Conservation (phyloP, 1,284 basidiomycete genomes). For the Tilletiaria anomala region DNA sequence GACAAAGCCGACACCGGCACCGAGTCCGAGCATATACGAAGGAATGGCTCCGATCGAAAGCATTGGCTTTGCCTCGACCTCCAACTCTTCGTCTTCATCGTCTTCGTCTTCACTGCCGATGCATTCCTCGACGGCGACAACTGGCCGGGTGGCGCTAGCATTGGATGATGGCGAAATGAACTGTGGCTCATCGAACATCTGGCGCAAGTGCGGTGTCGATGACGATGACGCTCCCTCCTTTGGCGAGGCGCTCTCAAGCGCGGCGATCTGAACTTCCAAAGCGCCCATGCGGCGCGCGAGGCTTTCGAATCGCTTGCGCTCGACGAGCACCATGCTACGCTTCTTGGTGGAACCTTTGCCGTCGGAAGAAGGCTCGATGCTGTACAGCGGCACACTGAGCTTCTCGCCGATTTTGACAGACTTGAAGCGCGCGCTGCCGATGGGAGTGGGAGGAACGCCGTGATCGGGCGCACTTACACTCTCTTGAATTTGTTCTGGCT, state of each 20-base stretch:
- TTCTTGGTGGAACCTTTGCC: constrained; percentile 25
- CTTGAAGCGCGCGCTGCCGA: too few species aligned
- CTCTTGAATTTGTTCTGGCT: neutral
- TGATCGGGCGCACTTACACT: too few species aligned
- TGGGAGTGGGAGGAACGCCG: too few species aligned
- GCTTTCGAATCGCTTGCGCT: constrained; percentile 21
- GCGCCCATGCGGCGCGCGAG: constrained; percentile 21
- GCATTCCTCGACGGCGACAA: too few species aligned
- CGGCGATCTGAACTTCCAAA: constrained; percentile 10
- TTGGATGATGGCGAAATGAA: constrained; percentile 11
- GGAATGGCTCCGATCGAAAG: constrained; percentile 17
- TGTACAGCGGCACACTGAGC: constrained; percentile 17
- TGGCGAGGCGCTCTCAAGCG: constrained; percentile 1
- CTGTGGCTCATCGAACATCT: neutral
- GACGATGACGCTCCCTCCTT: neutral
- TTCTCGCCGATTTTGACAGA: too few species aligned
- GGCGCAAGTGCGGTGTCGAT: neutral
- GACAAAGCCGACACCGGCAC: constrained; percentile 20
- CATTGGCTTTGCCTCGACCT: constrained; percentile 7
- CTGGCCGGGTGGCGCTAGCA: too few species aligned
- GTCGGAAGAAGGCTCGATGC: constrained; percentile 15
- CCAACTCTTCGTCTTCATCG: constrained; percentile 7
- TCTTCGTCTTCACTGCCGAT: constrained; percentile 3
- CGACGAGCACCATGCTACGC: constrained; percentile 26
- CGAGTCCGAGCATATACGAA: constrained; percentile 20